A percentile compares a stretch with the other conserved stretches of the same genome.
phyloP scores from a whole-genome alignment of 2,329 filamentous ascomycete species.

The Aspergillus ibericus region DNA sequence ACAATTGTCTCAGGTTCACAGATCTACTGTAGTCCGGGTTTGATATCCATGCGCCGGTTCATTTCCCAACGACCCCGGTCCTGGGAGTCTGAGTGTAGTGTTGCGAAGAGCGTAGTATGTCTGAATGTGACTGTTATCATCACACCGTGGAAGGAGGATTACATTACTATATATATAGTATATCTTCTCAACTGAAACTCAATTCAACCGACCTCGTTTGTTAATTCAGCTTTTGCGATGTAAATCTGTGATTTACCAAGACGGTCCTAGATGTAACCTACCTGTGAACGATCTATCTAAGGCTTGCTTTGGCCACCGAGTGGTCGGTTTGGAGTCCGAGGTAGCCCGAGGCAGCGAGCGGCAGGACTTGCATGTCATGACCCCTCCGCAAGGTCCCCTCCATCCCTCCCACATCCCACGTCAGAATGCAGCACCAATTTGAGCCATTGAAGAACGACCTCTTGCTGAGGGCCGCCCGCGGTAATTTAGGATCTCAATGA shows the following conservation, averaged over 20 bases:
- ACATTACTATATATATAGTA: neutral
- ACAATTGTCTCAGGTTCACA: constrained; percentile 6
- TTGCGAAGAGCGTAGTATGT: neutral
- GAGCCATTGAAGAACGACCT: constrained; percentile 89
- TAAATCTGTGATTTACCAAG: neutral
- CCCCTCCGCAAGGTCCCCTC: constrained; percentile 16
- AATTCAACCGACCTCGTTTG: neutral
- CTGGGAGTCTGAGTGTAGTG: neutral
- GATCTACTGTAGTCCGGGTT: constrained; percentile 3
- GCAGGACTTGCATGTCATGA: constrained; percentile 19
- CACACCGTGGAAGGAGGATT: neutral
- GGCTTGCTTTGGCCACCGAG: neutral
- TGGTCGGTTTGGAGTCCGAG: constrained; percentile 18
- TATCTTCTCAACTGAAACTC: neutral
- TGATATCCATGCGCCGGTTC: neutral
- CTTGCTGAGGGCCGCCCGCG: constrained; percentile 83
- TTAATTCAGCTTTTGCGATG: neutral
- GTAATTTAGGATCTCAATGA: constrained; percentile 48
- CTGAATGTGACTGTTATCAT: neutral
- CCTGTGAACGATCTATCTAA: neutral
- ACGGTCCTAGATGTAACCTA: neutral
- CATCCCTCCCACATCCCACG: constrained; percentile 4
- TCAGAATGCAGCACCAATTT: constrained; percentile 68
- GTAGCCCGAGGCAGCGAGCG: constrained; percentile 19
- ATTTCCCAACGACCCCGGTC: neutral